These are phyloP conservation scores for Pyrenophora seminiperda DNA, from an alignment of 2,329 filamentous ascomycete genomes.

Conservation along the genomic window DNA sequence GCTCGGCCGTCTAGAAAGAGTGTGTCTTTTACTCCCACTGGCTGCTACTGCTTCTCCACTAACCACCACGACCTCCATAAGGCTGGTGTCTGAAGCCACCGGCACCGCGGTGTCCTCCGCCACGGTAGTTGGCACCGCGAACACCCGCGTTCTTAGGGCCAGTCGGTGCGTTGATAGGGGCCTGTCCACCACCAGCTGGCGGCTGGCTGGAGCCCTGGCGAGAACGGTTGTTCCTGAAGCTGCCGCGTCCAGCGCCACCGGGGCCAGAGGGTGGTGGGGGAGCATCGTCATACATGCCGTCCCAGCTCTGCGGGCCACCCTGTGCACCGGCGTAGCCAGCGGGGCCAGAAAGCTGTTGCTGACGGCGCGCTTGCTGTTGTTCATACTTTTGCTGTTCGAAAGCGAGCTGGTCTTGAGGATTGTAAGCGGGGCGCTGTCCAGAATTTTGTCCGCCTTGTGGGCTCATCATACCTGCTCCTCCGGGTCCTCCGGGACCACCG, in stretches of 20 bases:
- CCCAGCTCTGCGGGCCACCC: constrained; percentile 83
- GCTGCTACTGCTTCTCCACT: not conserved
- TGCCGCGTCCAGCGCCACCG: constrained; percentile 46
- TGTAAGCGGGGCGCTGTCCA: constrained; percentile 59
- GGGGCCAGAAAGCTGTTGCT: constrained; percentile 49
- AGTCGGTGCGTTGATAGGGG: constrained; percentile 83
- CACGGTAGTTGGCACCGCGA: constrained; percentile 90
- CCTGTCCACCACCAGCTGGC: constrained; percentile 48
- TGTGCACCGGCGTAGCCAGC: constrained; percentile 54
- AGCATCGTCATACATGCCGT: constrained; percentile 97
- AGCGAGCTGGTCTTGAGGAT: constrained; percentile 72
- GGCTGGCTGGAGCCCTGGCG: constrained; percentile 48
- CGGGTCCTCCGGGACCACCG: constrained; percentile 44
- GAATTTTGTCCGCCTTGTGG: constrained; percentile 26
- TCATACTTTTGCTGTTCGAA: constrained; percentile 83
- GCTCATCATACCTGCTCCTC: constrained; percentile 35
- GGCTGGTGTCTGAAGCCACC: constrained; percentile 41
- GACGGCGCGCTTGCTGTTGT: constrained; percentile 66
- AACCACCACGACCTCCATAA: constrained; percentile 35
- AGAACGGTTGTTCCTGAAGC: constrained; percentile 45
- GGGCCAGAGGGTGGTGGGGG: constrained; percentile 71
- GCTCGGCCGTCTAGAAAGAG: too few relatives aligned
- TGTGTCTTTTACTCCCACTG: not conserved
- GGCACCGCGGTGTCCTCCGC: constrained; percentile 64
- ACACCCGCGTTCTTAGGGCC: constrained; percentile 94